Evolutionary conservation across 2,329 filamentous ascomycete species (phyloP), one percentile per base, ranked within the genome.

Genomic region (Aspergillus fischeri): DNA sequence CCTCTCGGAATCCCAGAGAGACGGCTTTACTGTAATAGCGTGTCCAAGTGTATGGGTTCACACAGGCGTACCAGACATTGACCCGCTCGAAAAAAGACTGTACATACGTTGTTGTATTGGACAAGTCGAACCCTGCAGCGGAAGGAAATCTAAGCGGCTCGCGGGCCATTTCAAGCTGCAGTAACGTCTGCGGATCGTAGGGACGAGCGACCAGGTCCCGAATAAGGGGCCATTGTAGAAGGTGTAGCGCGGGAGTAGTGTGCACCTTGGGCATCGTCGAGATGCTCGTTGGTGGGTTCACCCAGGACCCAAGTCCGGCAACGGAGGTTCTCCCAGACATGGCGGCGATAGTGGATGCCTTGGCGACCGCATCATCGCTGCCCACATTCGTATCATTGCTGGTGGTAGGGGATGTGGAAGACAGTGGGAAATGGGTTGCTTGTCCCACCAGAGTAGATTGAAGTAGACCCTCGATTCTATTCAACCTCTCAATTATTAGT

Each of bases 191-290:
- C 2, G 90, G 89, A 67, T 92, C 89, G 71, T 92, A 92, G 3
- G 87, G 88, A 35, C 86, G 82, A 28, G 88, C 88, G 8, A 93
- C 88, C 24, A 94, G 78, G 67, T 92, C 66, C 50, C 88, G 83
- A 63, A 93, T 92, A 63, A 92, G 79, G 11, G 90, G 90, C 85
- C 90, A 92, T 67, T 92, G 89, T 5, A 93, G 78, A 21, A 93
- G 77, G 70, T 93, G 63, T 21, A 70, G 48, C 4, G 65, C 89
- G 5, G 90, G 89, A 58, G 90, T 93, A 0, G 89, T 92, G 72
- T 93, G 90, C 17, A 88, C 81, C 73, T 91, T 92, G 24, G 90
- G 90, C 89, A 93, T 93, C 27, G 88, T 91, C 2, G 89, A 92
- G 62, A 93, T 91, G 71, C 91, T 92, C 65, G 60, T 80, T 67